A percentile compares a stretch with the other conserved stretches of the same genome.
These are phyloP conservation scores for Plasmodium relictum DNA, from an alignment of 169 alveolate genomes.

Conservation along the genomic window DNA sequence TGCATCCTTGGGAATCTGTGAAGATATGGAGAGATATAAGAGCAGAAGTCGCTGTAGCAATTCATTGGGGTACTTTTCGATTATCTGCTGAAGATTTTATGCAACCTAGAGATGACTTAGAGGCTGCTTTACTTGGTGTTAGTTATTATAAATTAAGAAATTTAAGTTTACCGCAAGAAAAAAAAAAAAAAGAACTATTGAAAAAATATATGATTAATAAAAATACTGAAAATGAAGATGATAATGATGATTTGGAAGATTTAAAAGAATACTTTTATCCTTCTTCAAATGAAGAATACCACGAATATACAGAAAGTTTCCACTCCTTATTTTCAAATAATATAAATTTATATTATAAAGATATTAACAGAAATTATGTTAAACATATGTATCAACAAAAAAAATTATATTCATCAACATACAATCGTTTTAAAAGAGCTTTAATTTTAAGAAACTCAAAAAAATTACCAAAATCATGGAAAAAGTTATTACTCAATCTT, in stretches of 20 bases:
- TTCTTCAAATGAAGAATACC: constrained; percentile 6
- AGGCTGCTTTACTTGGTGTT: constrained; percentile 61
- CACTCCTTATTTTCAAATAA: constrained; percentile 35
- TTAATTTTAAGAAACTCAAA: constrained; percentile 36
- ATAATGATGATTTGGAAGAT: constrained; percentile 63
- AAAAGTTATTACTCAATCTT: constrained; percentile 33
- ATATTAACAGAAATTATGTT: constrained; percentile 54
- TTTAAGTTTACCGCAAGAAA: constrained; percentile 5
- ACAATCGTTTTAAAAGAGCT: constrained; percentile 55
- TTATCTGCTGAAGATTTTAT: constrained; percentile 69
- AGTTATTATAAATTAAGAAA: constrained; percentile 27
- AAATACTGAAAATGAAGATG: constrained; percentile 9
- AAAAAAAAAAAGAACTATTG: constrained; percentile 19
- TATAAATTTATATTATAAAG: constrained; percentile 44
- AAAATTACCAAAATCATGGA: constrained; percentile 61
- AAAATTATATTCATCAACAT: constrained; percentile 51
- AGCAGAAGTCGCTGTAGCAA: constrained; percentile 56
- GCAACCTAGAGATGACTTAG: constrained; percentile 73
- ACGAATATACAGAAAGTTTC: constrained; percentile 66
- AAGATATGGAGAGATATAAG: constrained; percentile 67
- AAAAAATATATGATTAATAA: constrained; percentile 38
- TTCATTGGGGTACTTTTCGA: constrained; percentile 73
- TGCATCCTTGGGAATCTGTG: constrained; percentile 76
- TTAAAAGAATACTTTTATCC: constrained; percentile 70
- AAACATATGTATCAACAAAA: constrained; percentile 76